Evolutionary conservation across 495 filamentous ascomycete genomes (phyloP), one percentile per base, ranked within the genome.

Genomic region (Aspergillus incahuasiensis): DNA sequence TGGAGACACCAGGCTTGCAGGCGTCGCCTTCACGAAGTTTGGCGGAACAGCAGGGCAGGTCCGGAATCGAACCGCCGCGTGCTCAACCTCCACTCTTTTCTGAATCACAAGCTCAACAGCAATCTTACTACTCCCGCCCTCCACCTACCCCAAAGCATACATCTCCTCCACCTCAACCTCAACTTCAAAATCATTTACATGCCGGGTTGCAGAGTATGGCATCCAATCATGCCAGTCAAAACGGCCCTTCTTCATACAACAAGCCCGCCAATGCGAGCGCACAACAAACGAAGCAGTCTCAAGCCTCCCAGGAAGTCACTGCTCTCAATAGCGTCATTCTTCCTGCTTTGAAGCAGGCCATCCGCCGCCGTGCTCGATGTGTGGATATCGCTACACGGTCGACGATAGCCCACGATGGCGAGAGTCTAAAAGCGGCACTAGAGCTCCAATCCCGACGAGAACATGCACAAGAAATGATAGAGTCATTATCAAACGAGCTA

Each of bases 341-440:
- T 47, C 94, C 94, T 2, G 95, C 94, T 6, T 82, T 98, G 6
- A 86, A 91, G 67, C 87, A 91, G 53, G 92, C 94, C 5, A 82
- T 97, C 34, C 83, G 86, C 58, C 86, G 94, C 32, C 86, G 94
- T 41, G 82, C 69, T 34, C 69, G 63, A 21, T 53, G 65, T 19
- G 58, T 72, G 2, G 66, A 68, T 20, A 52, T 49, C 48, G 38
- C 59, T 15, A 40, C 55, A 9, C 61, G 58, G 35, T 60, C 54
- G 18, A 21, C 51, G 9, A 20, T 38, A 25, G 46, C 43, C 13
- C 46, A 56, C 5, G 34, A 48, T 20, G 50, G 21, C 42, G 54
- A 61, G 15, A 44, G 22, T 12, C 51, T 56, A 28, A 59, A 43
- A 19, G 56, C 61, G 28, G n/a, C 38, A 20, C 30, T 52, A 5